Evolutionary conservation across 345 rosid genomes (phyloP).

Genomic region (Cardamine occulta): DNA sequence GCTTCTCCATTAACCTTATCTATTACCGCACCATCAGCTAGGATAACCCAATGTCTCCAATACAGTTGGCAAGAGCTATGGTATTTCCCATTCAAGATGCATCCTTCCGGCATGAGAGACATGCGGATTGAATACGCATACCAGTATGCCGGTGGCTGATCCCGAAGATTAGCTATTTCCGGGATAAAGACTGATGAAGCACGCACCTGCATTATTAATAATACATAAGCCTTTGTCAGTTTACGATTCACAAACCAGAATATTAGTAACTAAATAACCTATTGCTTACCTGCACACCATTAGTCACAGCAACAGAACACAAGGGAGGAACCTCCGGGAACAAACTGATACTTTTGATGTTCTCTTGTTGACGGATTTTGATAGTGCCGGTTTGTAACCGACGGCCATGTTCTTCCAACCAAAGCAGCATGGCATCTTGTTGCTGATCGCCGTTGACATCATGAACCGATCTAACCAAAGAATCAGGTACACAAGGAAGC

Average conservation of each 20-base stretch:
- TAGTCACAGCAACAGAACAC: constrained; percentile 75
- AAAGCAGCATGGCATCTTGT: constrained; percentile 83
- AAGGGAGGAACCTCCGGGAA: constrained; percentile 79
- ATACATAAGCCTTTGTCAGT: neutral
- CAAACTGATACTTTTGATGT: constrained; percentile 56
- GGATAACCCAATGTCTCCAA: constrained; percentile 72
- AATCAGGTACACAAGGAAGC: constrained; percentile 81
- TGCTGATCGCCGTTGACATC: constrained; percentile 49
- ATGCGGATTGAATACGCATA: constrained; percentile 84
- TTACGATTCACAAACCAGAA: constrained; percentile 7
- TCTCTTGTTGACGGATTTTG: constrained; percentile 49
- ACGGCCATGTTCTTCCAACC: constrained; percentile 87
- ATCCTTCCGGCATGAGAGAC: constrained; percentile 80
- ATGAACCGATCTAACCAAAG: constrained; percentile 58
- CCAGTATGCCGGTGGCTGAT: constrained; percentile 40
- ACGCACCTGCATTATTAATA: constrained; percentile 54
- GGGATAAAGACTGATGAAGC: constrained; percentile 86
- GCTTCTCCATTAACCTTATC: constrained; percentile 57
- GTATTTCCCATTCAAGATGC: constrained; percentile 55
- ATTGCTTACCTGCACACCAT: constrained; percentile 70
- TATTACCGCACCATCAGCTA: constrained; percentile 54
- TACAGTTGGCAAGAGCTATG: constrained; percentile 74
- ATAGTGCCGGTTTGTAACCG: constrained; percentile 66
- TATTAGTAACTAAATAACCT: neutral
- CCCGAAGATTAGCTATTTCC: constrained; percentile 52